Conservation (phyloP, 768 basidiomycete species). For the Mycena olivaceomarginata region DNA sequence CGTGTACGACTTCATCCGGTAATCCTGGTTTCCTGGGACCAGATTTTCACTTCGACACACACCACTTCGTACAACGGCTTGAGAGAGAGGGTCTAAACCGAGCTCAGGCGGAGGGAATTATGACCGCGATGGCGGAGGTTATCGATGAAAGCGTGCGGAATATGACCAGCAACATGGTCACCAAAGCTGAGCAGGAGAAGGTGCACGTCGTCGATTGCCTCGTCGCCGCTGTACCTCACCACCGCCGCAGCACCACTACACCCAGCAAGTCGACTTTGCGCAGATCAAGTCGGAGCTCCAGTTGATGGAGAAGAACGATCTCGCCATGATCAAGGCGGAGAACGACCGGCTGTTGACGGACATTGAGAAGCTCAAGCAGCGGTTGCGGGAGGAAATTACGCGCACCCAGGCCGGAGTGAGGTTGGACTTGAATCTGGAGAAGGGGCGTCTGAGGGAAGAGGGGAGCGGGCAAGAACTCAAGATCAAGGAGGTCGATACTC, state of each 20-base stretch:
- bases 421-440: conserved; percentile 96
- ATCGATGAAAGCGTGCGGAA: conserved; percentile 98
- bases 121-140: conserved; percentile 97
- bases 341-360: conserved; percentile 95
- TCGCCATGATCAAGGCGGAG: conserved; percentile 96
- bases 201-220: conserved; percentile 57
- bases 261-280: conserved; percentile 97
- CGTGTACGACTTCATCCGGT: too few species aligned
- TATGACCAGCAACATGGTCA: conserved; percentile 97
- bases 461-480: conserved; percentile 93
- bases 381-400: conserved; percentile 93
- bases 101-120: conserved; percentile 96
- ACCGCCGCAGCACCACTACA: conserved; percentile 85
- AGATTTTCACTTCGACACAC: conserved; percentile 95
- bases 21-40: too few species aligned
- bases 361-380: conserved; percentile 96
- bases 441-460: conserved; percentile 96
- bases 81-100: conserved; percentile 93
- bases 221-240: conserved; percentile 5
- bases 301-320: conserved; percentile 97
- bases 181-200: conserved; percentile 97
- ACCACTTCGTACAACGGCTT: conserved; percentile 94
- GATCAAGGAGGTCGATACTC: conserved; percentile 97
- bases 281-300: conserved; percentile 97
- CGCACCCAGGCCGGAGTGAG: conserved; percentile 95